Percentiles rank a stretch among this genome's conserved stretches.
phyloP scores from a whole-genome alignment of 441 rosid species.

The Brassica balearica region DNA sequence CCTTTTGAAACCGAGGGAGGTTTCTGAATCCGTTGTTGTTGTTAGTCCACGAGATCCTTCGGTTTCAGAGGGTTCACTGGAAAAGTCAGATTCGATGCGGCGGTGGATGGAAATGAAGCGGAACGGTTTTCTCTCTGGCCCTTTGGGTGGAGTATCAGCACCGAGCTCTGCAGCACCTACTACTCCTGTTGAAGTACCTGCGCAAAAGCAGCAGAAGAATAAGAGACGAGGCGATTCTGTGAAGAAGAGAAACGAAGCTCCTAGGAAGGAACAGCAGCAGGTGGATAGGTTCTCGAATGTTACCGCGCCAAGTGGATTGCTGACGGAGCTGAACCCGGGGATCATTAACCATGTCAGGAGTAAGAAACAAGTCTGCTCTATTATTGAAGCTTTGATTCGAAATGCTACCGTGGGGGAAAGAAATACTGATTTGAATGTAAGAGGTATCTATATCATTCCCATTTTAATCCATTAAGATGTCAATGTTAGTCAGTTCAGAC shows the following conservation, averaged over 20 bases:
- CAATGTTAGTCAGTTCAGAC: slow-evolving; percentile 40
- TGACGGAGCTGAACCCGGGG: slow-evolving; percentile 87
- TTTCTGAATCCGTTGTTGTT: slow-evolving; percentile 60
- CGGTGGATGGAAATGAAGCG: slow-evolving; percentile 94
- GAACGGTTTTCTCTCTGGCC: slow-evolving; percentile 76
- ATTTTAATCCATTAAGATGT: slow-evolving; percentile 46
- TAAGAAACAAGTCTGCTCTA: slow-evolving; percentile 86
- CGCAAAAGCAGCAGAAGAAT: slow-evolving; percentile 75
- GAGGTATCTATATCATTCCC: slow-evolving; percentile 43
- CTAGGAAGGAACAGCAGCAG: slow-evolving; percentile 57
- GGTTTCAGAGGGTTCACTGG: slow-evolving; percentile 18
- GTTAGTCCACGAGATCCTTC: slow-evolving; percentile 51
- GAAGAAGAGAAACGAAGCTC: slow-evolving; percentile 76
- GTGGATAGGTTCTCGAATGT: slow-evolving; percentile 79
- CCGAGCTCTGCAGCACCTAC: slow-evolving; percentile 47
- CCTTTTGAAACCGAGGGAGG: slow-evolving; percentile 49
- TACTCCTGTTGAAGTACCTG: slow-evolving; percentile 74
- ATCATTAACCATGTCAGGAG: slow-evolving; percentile 90
- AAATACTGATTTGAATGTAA: slow-evolving; percentile 43
- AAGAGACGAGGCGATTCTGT: slow-evolving; percentile 62
- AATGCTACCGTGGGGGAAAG: slow-evolving; percentile 41
- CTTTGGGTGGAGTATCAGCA: slow-evolving; percentile 70
- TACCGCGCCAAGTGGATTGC: slow-evolving; percentile 91
- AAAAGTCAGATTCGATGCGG: slow-evolving; percentile 67
- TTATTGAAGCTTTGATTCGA: slow-evolving; percentile 63